Base-by-base conservation (phyloP, 2,329 filamentous ascomycete genomes). In the Albophoma yamanashiensis region DNA sequence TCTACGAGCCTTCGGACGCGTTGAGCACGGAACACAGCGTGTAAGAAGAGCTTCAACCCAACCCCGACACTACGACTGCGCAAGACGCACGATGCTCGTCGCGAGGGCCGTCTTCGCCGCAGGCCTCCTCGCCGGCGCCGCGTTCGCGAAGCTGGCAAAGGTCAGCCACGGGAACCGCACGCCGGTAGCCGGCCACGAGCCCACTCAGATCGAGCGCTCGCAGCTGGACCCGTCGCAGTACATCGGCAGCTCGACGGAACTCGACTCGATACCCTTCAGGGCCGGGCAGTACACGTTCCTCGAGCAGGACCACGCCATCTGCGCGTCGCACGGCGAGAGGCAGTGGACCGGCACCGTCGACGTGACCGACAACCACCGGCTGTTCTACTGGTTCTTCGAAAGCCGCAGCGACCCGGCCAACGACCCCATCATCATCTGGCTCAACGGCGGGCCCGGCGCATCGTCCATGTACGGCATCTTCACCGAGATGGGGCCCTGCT, bases 371-470 rank as follows among this genome's bases (percentile, higher is more conserved):
- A 47, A 45, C 34, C 59, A 43, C 17, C 39, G 58, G 22, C 59
- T 63, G 17, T 63, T 61, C 56, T 63, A 57, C 60, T 63, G 70
- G 69, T 70, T 69, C 64, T 70, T 71, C 55, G 69, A 71, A 50
- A 67, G 70, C 55, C 64, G 67, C 1, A 55, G 67, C 12, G 62
- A 67, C 11, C 68, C 69, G 1, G 60, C 62, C 2, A 67, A 65
- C 22, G 71, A 70, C 1, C 71, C 71, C 11, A 67, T 84, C 52
- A 81, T 80, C 2, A 79, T 85, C 65, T 85, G 79, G 79, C 71
- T 85, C 59, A 84, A 83, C 68, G 83, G 83, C 42, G 83, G 83
- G 2, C 82, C 83, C 3, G 83, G 82, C 9, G 75, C 73, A 45
- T 81, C 78, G 63, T 82, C 78, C 47, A 79, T 84, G 76, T 72